Percentiles rank a stretch among this genome's conserved stretches.
phyloP scores from a whole-genome alignment of 768 basidiomycete species.

The Mycena sanguinolenta region DNA sequence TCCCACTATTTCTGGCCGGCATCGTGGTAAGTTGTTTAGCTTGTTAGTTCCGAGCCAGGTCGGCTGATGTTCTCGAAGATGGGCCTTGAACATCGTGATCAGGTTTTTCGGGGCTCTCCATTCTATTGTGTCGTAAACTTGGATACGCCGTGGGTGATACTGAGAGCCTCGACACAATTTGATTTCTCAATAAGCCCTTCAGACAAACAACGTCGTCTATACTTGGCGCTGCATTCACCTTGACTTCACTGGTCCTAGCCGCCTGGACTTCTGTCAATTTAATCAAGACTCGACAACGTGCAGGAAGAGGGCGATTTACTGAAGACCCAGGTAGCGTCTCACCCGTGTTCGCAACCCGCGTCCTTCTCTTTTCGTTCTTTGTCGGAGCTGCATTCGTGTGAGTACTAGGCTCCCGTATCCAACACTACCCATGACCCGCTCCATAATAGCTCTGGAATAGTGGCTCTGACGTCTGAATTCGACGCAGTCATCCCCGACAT shows the following conservation, averaged over 20 bases:
- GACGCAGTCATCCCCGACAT: constrained; percentile 31
- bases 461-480: constrained; percentile 26
- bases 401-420: neutral
- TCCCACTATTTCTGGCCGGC: constrained; percentile 23
- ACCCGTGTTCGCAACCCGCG: constrained; percentile 47
- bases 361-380: constrained; percentile 26
- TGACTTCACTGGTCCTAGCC: constrained; percentile 11
- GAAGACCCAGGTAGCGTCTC: constrained; percentile 46
- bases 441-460: constrained; percentile 21
- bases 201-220: constrained; percentile 17
- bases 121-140: constrained; percentile 31
- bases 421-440: no score
- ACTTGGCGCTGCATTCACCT: constrained; percentile 24
- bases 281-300: constrained; percentile 13
- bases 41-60: neutral
- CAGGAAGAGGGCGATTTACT: constrained; percentile 4
- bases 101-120: constrained; percentile 28
- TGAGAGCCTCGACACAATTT: no score
- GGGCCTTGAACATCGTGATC: constrained; percentile 8
- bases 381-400: constrained; percentile 32
- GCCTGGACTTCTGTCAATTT: constrained; percentile 24
- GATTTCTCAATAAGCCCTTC: neutral
- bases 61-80: neutral
- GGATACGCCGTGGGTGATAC: constrained; percentile 5
- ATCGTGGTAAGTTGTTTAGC: constrained; percentile 8